These are phyloP conservation scores for Rhodosporidiobolus odoratus DNA, from an alignment of 768 basidiomycete species.

Conservation along the genomic window DNA sequence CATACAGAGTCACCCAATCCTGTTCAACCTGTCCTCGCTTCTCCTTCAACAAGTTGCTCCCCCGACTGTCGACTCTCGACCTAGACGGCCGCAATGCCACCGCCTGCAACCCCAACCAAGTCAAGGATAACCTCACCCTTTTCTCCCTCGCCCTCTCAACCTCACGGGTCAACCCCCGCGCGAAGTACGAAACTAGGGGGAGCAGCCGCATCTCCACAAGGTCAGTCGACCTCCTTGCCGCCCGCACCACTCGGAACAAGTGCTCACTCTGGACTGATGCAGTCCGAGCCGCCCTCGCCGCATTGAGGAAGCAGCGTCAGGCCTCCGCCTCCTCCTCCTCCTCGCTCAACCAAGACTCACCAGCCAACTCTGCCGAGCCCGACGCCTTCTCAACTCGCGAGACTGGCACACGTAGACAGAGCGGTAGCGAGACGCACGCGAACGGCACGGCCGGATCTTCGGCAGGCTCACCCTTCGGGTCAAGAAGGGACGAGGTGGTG, in stretches of 20 bases:
- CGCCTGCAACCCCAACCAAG: background rate
- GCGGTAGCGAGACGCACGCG: background rate
- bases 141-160: background rate
- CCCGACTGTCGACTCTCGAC: too few relatives aligned
- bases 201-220: conserved; percentile 17
- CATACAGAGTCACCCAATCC: too few relatives aligned
- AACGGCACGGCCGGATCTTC: background rate
- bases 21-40: too few relatives aligned
- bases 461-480: background rate
- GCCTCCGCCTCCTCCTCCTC: background rate
- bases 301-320: conserved; percentile 15
- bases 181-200: too few relatives aligned
- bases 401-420: background rate
- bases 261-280: background rate
- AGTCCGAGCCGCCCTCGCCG: conserved; percentile 32
- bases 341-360: too few relatives aligned
- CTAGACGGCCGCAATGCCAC: too few relatives aligned
- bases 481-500: background rate
- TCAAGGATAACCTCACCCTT: background rate
- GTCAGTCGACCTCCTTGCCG: background rate
- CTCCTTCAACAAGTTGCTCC: too few relatives aligned
- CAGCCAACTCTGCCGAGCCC: background rate
- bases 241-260: background rate
- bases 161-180: background rate
- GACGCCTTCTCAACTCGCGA: background rate